A percentile compares a stretch with the other conserved stretches of the same genome.
phyloP scores from a whole-genome alignment of 352 stramenopile genomes.

The Globisporangium abappressorium region DNA sequence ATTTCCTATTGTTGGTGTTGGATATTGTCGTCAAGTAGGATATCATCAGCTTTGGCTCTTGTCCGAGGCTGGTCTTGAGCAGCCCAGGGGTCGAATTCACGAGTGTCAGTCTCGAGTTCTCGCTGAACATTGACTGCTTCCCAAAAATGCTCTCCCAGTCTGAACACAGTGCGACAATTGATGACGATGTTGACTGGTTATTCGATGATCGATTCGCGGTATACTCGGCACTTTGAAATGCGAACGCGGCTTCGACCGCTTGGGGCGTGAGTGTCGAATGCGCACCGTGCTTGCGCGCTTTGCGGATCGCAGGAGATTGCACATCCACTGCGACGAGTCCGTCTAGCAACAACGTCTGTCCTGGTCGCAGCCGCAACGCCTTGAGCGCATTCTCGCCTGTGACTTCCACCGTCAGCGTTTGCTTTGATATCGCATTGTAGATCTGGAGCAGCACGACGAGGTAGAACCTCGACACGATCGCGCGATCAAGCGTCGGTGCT shows the following conservation, averaged over 20 bases:
- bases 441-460: constrained; percentile 58
- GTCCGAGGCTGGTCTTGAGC: constrained; percentile 30
- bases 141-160: constrained; percentile 68
- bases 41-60: neutral
- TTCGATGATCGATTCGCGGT: constrained; percentile 6
- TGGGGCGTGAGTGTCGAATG: constrained; percentile 7
- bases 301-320: constrained; percentile 21
- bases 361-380: constrained; percentile 38
- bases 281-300: constrained; percentile 21
- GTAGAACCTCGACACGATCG: constrained; percentile 63
- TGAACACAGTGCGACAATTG: constrained; percentile 48
- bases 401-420: constrained; percentile 45
- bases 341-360: constrained; percentile 54
- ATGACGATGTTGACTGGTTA: neutral
- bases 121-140: constrained; percentile 47
- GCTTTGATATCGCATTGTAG: constrained; percentile 42
- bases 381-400: constrained; percentile 44
- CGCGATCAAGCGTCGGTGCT: constrained; percentile 31
- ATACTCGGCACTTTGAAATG: constrained; percentile 34
- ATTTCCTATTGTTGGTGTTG: neutral
- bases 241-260: constrained; percentile 23
- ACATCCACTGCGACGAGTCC: constrained; percentile 53
- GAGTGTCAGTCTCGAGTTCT: constrained; percentile 34
- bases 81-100: constrained; percentile 49
- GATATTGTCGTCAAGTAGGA: neutral